Percentiles rank a stretch among this genome's conserved stretches.
Conservation (phyloP, 441 rosid genomes). For the Adansonia rubrostipa region DNA sequence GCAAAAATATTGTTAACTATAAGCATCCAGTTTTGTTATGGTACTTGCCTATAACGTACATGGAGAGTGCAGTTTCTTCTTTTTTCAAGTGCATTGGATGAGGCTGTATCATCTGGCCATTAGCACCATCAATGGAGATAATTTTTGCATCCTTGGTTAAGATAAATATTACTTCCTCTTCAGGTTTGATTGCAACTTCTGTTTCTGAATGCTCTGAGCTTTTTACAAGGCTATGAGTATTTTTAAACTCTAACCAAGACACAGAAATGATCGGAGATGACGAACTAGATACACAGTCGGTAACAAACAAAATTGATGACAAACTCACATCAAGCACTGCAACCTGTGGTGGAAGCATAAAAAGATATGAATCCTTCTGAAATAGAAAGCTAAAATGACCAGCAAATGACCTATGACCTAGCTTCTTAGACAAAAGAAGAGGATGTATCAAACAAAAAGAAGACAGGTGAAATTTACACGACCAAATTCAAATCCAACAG, state of each 20-base stretch:
- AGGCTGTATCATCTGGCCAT: conserved; percentile 46
- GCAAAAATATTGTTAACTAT: neutral
- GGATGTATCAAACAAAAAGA: conserved; percentile 17
- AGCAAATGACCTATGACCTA: conserved; percentile 9
- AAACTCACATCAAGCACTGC: conserved; percentile 58
- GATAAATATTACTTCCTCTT: conserved; percentile 47
- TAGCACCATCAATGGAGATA: conserved; percentile 43
- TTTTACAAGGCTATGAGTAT: conserved; percentile 35
- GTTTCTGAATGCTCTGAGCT: conserved; percentile 44
- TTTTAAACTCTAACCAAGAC: conserved; percentile 44
- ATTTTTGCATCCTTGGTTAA: conserved; percentile 59
- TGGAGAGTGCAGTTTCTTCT: conserved; percentile 56
- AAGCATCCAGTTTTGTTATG: conserved; percentile 22
- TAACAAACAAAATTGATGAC: conserved; percentile 54
- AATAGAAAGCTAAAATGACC: conserved; percentile 18
- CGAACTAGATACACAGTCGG: conserved; percentile 42
- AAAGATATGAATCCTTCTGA: conserved; percentile 28
- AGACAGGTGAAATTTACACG: conserved; percentile 47
- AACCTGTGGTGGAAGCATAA: conserved; percentile 51
- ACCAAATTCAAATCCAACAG: conserved; percentile 62
- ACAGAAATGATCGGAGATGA: conserved; percentile 56
- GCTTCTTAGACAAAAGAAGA: conserved; percentile 19
- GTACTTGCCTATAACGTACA: conserved; percentile 67
- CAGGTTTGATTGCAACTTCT: conserved; percentile 34
- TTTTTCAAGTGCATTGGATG: conserved; percentile 52